Conservation (phyloP, 352 stramenopile species). For the Phytophthora parvispora region DNA sequence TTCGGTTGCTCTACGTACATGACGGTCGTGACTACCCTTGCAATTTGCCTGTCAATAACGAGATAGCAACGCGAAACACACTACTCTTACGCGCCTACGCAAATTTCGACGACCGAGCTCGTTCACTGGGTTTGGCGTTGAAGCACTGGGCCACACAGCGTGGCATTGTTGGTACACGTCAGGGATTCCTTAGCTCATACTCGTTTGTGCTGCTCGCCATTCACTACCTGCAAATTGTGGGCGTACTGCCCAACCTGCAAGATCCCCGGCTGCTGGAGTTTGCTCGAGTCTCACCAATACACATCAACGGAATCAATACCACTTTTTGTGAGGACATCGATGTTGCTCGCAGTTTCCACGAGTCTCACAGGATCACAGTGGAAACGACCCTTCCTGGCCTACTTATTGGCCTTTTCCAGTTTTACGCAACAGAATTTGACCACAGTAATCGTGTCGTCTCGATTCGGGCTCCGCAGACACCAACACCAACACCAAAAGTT, state of each 20-base stretch:
- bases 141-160: constrained; percentile 98
- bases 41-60: constrained; percentile 84
- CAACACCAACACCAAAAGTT: too few relatives aligned
- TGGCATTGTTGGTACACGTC: constrained; percentile 96
- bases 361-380: not conserved
- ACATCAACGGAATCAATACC: constrained; percentile 53
- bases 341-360: constrained; percentile 42
- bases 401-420: constrained; percentile 94
- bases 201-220: constrained; percentile 97
- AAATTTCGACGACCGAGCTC: constrained; percentile 64
- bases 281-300: constrained; percentile 21
- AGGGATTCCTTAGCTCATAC: constrained; percentile 97
- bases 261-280: constrained; percentile 46
- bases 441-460: too few relatives aligned
- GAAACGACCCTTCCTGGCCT: constrained; percentile 71
- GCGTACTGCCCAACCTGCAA: constrained; percentile 97
- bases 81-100: constrained; percentile 76
- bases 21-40: too few relatives aligned
- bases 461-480: too few relatives aligned
- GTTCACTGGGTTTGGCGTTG: constrained; percentile 92
- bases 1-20: too few relatives aligned
- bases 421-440: too few relatives aligned
- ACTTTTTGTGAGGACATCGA: constrained; percentile 49
- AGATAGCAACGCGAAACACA: constrained; percentile 75
- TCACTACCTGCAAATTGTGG: constrained; percentile 93